phyloP scores from a whole-genome alignment of 73 alveolate species.

The Paraurostyla sp. region DNA sequence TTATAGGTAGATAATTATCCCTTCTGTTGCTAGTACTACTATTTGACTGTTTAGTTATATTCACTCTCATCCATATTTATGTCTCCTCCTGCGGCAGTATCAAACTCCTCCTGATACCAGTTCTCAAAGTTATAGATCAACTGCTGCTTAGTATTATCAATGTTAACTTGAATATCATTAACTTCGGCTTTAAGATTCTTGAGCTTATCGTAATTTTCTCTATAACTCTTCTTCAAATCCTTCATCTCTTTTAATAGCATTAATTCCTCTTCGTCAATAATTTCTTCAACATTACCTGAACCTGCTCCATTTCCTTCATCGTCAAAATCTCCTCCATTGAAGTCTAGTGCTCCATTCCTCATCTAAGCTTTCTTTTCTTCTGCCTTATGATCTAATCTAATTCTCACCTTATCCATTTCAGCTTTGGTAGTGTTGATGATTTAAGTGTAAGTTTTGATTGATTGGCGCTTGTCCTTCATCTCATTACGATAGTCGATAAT shows the following conservation, averaged over 20 bases:
- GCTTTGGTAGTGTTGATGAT: conserved; percentile 67
- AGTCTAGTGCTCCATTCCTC: conserved; percentile 85
- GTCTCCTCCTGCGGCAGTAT: conserved; percentile 70
- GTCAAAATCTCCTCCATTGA: conserved; percentile 77
- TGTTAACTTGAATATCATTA: conserved; percentile 78
- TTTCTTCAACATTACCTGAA: conserved; percentile 71
- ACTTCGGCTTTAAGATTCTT: conserved; percentile 87
- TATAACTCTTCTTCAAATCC: conserved; percentile 89
- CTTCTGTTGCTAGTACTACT: conserved; percentile 64
- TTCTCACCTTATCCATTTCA: conserved; percentile 76
- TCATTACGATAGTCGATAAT: conserved; percentile 83
- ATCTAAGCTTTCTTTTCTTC: conserved; percentile 76
- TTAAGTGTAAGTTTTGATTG: conserved; percentile 52
- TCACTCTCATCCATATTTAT: conserved; percentile 67
- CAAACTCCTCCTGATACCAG: conserved; percentile 86
- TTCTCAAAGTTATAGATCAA: conserved; percentile 81
- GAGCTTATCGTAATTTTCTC: conserved; percentile 89
- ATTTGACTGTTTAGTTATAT: conserved; percentile 73
- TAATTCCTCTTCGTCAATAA: conserved; percentile 98
- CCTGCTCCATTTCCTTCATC: conserved; percentile 88
- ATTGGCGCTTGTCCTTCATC: conserved; percentile 86
- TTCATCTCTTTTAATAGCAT: conserved; percentile 89
- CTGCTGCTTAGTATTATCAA: conserved; percentile 78
- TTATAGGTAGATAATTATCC: conserved; percentile 18
- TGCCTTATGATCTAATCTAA: conserved; percentile 78